Percentiles rank a stretch among this genome's conserved stretches.
phyloP scores from a whole-genome alignment of 805 yeast genomes.

The Dipodascopsis uninucleata region DNA sequence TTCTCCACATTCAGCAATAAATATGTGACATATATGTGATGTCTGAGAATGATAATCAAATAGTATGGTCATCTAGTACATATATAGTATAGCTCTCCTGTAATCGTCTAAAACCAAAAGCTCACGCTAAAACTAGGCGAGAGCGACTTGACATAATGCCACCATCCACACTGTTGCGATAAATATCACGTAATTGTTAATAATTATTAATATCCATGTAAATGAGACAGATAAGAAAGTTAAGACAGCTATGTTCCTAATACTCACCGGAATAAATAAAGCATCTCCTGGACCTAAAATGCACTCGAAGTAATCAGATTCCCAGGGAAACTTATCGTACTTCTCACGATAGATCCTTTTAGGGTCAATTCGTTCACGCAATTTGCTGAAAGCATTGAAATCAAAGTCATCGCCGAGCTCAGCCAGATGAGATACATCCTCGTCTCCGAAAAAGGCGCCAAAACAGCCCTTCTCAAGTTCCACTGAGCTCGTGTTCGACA shows the following conservation, averaged over 20 bases:
- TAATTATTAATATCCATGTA: not conserved
- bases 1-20: too few species aligned
- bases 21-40: too few species aligned
- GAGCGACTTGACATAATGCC: slow-evolving; percentile 32
- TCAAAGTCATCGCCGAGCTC: not conserved
- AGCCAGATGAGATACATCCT: not conserved
- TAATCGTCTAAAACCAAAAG: slow-evolving; percentile 32
- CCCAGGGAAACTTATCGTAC: slow-evolving; percentile 30
- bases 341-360: slow-evolving; percentile 24
- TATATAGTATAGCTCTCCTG: too few species aligned
- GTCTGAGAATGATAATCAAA: too few species aligned
- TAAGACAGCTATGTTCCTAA: too few species aligned
- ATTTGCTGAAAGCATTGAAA: not conserved
- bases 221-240: not conserved
- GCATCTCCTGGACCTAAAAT: slow-evolving; percentile 32
- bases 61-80: too few species aligned
- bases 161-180: slow-evolving; percentile 27
- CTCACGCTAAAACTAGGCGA: slow-evolving; percentile 29
- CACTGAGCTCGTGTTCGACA: slow-evolving; percentile 31
- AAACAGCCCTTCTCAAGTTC: slow-evolving; percentile 25
- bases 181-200: not conserved
- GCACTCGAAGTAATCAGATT: slow-evolving; percentile 26
- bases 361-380: slow-evolving; percentile 1
- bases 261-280: slow-evolving; percentile 29
- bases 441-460: slow-evolving; percentile 13